Base-by-base conservation (phyloP, 2,329 filamentous ascomycete species). In the Paraphoma sp. region DNA sequence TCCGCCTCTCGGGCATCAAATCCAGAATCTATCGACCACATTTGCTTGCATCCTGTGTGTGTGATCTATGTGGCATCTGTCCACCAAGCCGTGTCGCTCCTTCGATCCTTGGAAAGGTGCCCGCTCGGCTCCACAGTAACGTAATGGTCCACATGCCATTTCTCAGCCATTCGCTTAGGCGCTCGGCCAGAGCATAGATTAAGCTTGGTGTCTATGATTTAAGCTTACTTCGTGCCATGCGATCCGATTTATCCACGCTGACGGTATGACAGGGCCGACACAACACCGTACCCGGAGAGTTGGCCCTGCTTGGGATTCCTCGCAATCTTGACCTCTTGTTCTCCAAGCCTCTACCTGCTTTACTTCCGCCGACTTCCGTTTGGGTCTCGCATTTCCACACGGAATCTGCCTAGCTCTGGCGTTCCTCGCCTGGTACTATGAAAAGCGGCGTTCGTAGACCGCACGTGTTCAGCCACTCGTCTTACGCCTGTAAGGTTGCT, bases 171-270 rank as follows among this genome's bases (percentile, higher is more conserved):
- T 65, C 57, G 62, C 62, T 63, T 62, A 58, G 55, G 45, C 12
- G 50, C 64, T 68, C 57, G 64, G 65, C 63, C 58, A 55, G 33
- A 54, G 55, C 40, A 63, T 65, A 48, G 51, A 64, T 69, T 66
- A 70, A 69, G 69, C 70, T 66, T 69, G 68, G 67, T 69, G 64
- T 54, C 54, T 62, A 57, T 62, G 51, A 42, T 66, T 73, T 72
- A 73, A 75, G 71, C 71, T 75, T 75, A 76, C 71, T 63, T 54
- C 56, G 64, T 69, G 55, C 63, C 65, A 67, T 59, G 57, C 64
- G 62, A 63, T 65, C 63, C 66, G 56, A 59, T 56, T 62, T 61
- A 61, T 56, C 65, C 71, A 70, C 59, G 60, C 65, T 65, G 64
- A 69, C 64, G 68, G 64, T 53, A 67, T 54, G 44, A 52, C 58